Conservation (phyloP, 192 early-diverging fungal species). For the Gryganskiella cystojenkinii region DNA sequence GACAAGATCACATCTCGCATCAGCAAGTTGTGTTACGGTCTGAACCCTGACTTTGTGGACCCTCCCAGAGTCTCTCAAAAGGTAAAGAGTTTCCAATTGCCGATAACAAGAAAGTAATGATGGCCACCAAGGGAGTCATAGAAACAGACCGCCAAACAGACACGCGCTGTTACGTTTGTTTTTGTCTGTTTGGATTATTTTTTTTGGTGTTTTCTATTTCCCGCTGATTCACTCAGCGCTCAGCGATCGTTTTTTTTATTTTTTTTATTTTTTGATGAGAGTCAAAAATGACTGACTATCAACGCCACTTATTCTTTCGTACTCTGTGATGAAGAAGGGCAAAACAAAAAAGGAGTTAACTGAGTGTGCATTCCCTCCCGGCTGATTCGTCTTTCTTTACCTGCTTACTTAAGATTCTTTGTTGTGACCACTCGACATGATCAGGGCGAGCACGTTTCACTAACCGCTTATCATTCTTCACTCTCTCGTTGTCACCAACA, state of each 20-base stretch:
- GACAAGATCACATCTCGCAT: slow-evolving; percentile 96
- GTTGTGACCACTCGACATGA: neutral
- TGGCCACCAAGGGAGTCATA: too few species aligned
- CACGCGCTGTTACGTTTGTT: neutral
- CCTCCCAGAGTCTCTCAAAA: slow-evolving; percentile 92
- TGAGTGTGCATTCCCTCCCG: too few species aligned
- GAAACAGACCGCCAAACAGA: neutral
- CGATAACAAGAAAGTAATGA: too few species aligned
- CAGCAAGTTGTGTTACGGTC: slow-evolving; percentile 93
- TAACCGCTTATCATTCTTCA: neutral
- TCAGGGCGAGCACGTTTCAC: neutral
- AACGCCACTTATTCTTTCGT: neutral
- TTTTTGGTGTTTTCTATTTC: neutral
- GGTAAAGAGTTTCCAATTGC: slow-evolving; percentile 71
- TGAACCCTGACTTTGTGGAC: slow-evolving; percentile 93
- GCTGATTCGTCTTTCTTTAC: too few species aligned
- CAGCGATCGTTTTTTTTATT: too few species aligned
- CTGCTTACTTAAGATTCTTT: neutral
- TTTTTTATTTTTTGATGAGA: too few species aligned
- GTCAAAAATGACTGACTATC: neutral
- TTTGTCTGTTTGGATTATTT: neutral
- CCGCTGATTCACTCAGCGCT: too few species aligned
- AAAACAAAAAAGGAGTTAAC: neutral
- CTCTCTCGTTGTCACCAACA: neutral
- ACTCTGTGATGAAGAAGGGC: neutral